Evolutionary conservation across 73 alveolate genomes (phyloP).

Genomic region (Symbiodinium pilosum): DNA sequence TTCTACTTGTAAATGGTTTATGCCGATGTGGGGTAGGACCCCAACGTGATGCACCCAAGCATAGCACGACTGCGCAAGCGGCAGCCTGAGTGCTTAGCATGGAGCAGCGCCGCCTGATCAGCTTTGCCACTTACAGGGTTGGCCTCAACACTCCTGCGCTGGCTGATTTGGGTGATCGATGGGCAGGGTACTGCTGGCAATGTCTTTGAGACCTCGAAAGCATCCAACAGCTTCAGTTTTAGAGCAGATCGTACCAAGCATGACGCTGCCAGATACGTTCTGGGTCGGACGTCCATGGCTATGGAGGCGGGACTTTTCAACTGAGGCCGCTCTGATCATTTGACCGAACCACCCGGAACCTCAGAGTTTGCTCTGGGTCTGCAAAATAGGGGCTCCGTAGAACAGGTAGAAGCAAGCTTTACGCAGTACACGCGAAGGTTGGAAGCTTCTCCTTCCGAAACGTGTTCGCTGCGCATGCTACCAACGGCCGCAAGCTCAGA

Average conservation of each 20-base stretch:
- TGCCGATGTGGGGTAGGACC: constrained; percentile 47
- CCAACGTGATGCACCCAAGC: constrained; percentile 69
- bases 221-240: no score
- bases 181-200: constrained; percentile 33
- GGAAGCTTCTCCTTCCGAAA: constrained; percentile 73
- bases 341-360: no score
- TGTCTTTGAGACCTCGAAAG: background rate
- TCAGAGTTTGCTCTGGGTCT: no score
- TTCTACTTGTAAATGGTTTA: no score
- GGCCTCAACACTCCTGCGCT: constrained; percentile 69
- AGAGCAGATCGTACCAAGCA: background rate
- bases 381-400: no score
- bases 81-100: background rate
- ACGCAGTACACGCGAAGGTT: background rate
- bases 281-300: constrained; percentile 73
- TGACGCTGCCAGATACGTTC: constrained; percentile 35
- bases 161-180: constrained; percentile 58
- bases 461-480: constrained; percentile 62
- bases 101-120: background rate
- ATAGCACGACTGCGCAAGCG: constrained; percentile 46
- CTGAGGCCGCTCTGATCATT: background rate
- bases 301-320: constrained; percentile 16
- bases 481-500: background rate
- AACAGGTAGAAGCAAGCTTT: no score
- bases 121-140: background rate